Percentiles rank a stretch among this genome's conserved stretches.
Evolutionary conservation across 805 yeast genomes (phyloP).

Genomic region (Schizosaccharomyces japonicus): DNA sequence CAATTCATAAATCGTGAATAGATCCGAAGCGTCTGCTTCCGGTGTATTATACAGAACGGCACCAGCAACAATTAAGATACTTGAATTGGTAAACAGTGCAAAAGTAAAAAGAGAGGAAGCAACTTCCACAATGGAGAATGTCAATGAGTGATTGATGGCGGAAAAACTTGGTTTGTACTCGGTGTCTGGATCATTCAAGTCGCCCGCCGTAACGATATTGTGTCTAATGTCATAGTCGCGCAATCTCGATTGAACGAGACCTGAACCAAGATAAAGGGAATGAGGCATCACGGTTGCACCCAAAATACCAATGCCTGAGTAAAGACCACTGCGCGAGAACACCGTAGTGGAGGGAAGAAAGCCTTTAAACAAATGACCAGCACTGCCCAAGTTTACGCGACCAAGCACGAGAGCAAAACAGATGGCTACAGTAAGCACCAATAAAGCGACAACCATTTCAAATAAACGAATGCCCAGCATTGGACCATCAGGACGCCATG

Average conservation of each 20-base stretch:
- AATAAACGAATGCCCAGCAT: constrained; percentile 53
- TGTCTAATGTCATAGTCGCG: constrained; percentile 49
- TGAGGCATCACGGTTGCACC: constrained; percentile 97
- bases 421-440: constrained; percentile 60
- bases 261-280: constrained; percentile 65
- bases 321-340: constrained; percentile 42
- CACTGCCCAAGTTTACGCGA: constrained; percentile 22
- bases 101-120: constrained; percentile 46
- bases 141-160: constrained; percentile 53
- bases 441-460: constrained; percentile 54
- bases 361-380: constrained; percentile 33
- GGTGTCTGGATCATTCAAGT: constrained; percentile 20
- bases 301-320: constrained; percentile 57
- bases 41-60: constrained; percentile 47
- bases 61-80: constrained; percentile 65
- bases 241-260: constrained; percentile 66
- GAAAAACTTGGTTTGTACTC: constrained; percentile 48
- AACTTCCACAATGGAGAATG: constrained; percentile 50
- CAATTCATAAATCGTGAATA: constrained; percentile 50
- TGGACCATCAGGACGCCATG: constrained; percentile 70
- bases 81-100: constrained; percentile 67
- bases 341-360: constrained; percentile 31
- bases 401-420: constrained; percentile 63
- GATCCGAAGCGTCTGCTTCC: constrained; percentile 49
- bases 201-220: constrained; percentile 12